These are phyloP conservation scores for Solanum rostratum DNA, from an alignment of 257 asterid species.

Conservation along the genomic window DNA sequence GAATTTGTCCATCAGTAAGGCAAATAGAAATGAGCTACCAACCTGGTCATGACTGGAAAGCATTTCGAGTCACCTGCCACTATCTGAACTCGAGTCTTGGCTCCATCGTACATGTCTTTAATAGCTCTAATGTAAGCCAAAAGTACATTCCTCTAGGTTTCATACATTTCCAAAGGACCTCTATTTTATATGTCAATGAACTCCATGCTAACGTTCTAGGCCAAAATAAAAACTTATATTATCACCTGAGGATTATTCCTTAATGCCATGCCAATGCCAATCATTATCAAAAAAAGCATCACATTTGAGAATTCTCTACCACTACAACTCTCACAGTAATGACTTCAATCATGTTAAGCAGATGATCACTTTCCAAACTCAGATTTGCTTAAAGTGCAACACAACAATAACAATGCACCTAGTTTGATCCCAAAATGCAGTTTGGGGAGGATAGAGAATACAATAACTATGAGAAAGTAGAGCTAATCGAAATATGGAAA, in stretches of 20 bases:
- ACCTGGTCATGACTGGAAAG: neutral
- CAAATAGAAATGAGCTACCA: neutral
- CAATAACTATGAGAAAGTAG: neutral
- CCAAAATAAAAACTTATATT: neutral
- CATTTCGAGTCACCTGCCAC: neutral
- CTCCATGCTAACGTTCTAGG: neutral
- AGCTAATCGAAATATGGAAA: neutral
- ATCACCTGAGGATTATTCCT: neutral
- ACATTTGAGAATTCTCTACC: neutral
- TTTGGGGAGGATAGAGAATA: neutral
- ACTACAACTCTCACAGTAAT: neutral
- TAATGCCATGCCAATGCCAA: neutral
- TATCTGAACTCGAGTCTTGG: neutral
- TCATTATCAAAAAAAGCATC: neutral
- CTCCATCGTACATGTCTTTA: neutral
- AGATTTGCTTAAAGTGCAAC: neutral
- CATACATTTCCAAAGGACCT: neutral
- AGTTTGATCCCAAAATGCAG: neutral
- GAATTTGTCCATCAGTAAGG: neutral
- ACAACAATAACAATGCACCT: neutral
- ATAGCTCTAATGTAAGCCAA: neutral
- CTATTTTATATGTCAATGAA: neutral
- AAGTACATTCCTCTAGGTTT: too few relatives aligned
- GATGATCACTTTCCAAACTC: neutral
- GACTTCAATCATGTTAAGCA: neutral